Evolutionary conservation across 768 basidiomycete species (phyloP).

Genomic region (Pulveroboletus frians): DNA sequence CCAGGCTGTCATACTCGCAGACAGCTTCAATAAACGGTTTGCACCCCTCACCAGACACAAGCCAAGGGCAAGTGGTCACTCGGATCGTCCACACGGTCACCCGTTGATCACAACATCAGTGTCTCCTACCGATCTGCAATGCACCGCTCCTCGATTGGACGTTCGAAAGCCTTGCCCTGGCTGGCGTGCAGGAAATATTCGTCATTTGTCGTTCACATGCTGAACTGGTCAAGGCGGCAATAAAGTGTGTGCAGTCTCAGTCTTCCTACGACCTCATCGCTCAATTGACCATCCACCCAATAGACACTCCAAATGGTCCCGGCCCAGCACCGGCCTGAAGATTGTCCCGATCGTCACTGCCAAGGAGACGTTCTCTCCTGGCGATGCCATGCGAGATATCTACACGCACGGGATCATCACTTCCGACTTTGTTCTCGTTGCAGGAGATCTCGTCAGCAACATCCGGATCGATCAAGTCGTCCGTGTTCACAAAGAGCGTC

Average conservation of each 20-base stretch:
- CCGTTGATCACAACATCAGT: conserved; percentile 42
- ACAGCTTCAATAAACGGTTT: conserved; percentile 93
- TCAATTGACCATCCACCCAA: conserved; percentile 2
- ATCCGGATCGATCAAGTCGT: conserved; percentile 88
- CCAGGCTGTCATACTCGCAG: conserved; percentile 93
- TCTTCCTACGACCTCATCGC: conserved; percentile 9
- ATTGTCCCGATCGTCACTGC: conserved; percentile 83
- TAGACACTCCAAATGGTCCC: conserved; percentile 84
- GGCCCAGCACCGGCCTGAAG: conserved; percentile 70
- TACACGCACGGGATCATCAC: conserved; percentile 89
- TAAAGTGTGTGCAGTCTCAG: conserved; percentile 52
- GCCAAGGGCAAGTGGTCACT: conserved; percentile 62
- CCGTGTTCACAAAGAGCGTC: conserved; percentile 79
- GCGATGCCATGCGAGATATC: conserved; percentile 91
- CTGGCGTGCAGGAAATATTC: conserved; percentile 94
- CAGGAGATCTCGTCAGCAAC: conserved; percentile 90
- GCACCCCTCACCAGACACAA: conserved; percentile 82
- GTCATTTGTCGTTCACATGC: conserved; percentile 91
- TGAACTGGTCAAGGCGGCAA: conserved; percentile 76
- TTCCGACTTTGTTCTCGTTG: conserved; percentile 86
- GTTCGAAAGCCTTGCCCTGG: conserved; percentile 89
- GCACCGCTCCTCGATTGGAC: conserved; percentile 94
- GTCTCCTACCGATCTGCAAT: conserved; percentile 91
- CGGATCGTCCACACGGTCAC: conserved; percentile 11
- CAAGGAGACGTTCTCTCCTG: conserved; percentile 81